These are phyloP conservation scores for Trifolium dubium DNA, from an alignment of 306 rosid genomes.

Conservation along the genomic window DNA sequence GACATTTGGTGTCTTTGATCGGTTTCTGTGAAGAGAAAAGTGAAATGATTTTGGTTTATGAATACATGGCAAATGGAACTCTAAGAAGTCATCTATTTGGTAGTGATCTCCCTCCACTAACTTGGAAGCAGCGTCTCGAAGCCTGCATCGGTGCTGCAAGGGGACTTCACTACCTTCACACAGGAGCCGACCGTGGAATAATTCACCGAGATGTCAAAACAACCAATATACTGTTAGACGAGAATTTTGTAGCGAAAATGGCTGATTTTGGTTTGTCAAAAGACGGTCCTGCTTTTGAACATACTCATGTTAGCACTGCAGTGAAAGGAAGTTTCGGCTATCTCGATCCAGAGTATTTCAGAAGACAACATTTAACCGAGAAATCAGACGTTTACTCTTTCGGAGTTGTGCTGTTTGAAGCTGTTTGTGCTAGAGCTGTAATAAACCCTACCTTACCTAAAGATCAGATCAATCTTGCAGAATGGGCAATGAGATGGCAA, in stretches of 20 bases:
- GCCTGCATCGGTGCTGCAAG: slow-evolving; percentile 94
- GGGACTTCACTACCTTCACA: slow-evolving; percentile 96
- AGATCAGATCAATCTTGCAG: slow-evolving; percentile 94
- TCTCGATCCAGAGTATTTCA: slow-evolving; percentile 91
- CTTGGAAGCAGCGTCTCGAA: slow-evolving; percentile 89
- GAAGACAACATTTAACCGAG: slow-evolving; percentile 93
- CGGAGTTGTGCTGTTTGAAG: slow-evolving; percentile 91
- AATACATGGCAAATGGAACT: slow-evolving; percentile 94
- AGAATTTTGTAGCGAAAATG: slow-evolving; percentile 89
- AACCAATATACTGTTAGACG: slow-evolving; percentile 85
- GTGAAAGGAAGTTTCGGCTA: slow-evolving; percentile 98
- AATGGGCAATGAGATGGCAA: slow-evolving; percentile 98
- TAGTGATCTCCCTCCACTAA: slow-evolving; percentile 70
- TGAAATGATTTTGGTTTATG: slow-evolving; percentile 97
- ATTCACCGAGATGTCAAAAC: slow-evolving; percentile 98
- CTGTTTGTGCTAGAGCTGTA: slow-evolving; percentile 87
- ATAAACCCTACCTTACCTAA: slow-evolving; percentile 91
- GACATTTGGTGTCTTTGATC: slow-evolving; percentile 89
- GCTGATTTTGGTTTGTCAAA: slow-evolving; percentile 92
- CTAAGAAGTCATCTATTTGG: slow-evolving; percentile 95
- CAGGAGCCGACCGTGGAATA: slow-evolving; percentile 89
- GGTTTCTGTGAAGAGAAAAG: slow-evolving; percentile 92
- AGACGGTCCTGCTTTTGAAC: slow-evolving; percentile 88
- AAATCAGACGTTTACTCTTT: slow-evolving; percentile 95
- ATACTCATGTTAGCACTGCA: slow-evolving; percentile 96